Evolutionary conservation across 176 grass and related monocot genomes (phyloP), one percentile per base, ranked within the genome.

Genomic region (Juncus effusus): DNA sequence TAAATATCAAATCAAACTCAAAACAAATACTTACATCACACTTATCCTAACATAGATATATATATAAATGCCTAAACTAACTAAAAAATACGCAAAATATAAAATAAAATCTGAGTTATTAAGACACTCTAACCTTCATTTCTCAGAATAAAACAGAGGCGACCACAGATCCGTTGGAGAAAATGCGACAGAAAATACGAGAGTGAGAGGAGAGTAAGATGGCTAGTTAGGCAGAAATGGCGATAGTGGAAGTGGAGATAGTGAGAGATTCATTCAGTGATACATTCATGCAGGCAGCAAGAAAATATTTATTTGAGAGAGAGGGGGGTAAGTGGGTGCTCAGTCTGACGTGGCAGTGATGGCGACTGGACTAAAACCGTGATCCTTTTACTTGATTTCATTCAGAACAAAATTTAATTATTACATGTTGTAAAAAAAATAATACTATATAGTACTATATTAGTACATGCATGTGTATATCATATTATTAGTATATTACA

Each of bases 221-320:
- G 15, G 14, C n/a, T 13, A 44, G 55, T 53, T 36, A 59, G 56
- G 16, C 14, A 59, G 56, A 58, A 52, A 69, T 12, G 45, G 16
- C 13, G 38, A 36, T 2, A 40, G 37, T 16, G 38, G 40, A 50
- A 47, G 44, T 47, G 4, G 44, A 28, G 19, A 28, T 0, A 28
- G 44, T 6, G 44, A 47, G 44, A 47, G 44, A 47, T 45, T 45
- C 44, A 47, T 47, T 47, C 44, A 47, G 4, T 47, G 5, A 57
- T 57, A 2, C 54, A 9, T 57, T 0, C 0, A 70, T 54, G 5
- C 36, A 42, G 1, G 66, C 3, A 40, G 28, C 12, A 11, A 5
- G 36, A 16, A 72, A 72, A 56, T 59, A 60, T 72, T 72, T 72
- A 72, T 57, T 53, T 58, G 67, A 57, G 54, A 42, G 42, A 67